A percentile compares a stretch with the other conserved stretches of the same genome.
Evolutionary conservation across 83 land plant species (phyloP).

Genomic region (Thuja plicata): DNA sequence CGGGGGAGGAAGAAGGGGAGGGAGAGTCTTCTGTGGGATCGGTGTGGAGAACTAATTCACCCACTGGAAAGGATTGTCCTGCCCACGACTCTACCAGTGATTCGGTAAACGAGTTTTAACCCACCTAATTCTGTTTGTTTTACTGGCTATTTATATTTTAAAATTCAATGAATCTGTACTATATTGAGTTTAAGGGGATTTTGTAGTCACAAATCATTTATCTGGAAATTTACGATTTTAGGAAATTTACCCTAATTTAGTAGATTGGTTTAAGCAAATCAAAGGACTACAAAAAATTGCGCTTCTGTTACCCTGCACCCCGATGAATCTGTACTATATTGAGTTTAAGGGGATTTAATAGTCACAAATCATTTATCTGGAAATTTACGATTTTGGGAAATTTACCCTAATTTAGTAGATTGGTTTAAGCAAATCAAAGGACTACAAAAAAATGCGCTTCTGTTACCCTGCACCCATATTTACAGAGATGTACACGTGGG

Average conservation of each 20-base stretch:
- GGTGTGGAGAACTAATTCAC: not conserved
- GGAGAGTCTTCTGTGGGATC: not conserved
- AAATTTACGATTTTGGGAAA: not conserved
- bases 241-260: not conserved
- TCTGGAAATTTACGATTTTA: not conserved
- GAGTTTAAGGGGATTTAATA: not conserved
- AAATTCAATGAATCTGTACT: not conserved
- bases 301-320: not conserved
- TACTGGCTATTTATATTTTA: not conserved
- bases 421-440: not conserved
- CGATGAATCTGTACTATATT: not conserved
- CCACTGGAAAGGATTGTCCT: not conserved
- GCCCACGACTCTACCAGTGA: not conserved
- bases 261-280: not conserved
- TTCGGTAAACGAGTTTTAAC: not conserved
- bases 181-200: not conserved
- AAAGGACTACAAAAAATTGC: not conserved
- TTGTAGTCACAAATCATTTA: not conserved
- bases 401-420: not conserved
- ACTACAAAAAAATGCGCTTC: not conserved
- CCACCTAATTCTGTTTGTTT: not conserved
- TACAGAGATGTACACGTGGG: not conserved
- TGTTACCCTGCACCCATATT: not conserved
- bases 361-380: not conserved
- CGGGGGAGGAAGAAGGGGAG: not conserved